Conservation (phyloP, 2,329 filamentous ascomycete species). For the Monilinia polystroma region DNA sequence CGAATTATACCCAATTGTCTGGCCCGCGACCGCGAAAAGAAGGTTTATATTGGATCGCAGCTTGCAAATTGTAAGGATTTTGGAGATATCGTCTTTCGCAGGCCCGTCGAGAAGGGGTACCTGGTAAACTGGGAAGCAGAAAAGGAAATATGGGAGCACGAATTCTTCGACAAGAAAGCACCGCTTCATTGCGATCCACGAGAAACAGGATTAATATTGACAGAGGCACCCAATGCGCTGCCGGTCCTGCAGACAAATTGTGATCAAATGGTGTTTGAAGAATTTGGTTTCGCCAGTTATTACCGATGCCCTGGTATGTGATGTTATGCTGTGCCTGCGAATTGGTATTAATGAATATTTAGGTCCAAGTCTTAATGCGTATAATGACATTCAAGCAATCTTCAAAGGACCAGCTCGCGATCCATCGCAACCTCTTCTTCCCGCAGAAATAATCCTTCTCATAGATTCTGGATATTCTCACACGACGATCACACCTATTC, state of each 20-base stretch:
- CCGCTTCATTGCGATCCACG: conserved; percentile 68
- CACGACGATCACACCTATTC: conserved; percentile 83
- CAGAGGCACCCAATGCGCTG: conserved; percentile 82
- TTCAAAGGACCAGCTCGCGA: conserved; percentile 60
- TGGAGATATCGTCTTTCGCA: conserved; percentile 80
- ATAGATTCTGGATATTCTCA: conserved; percentile 92
- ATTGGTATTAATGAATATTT: conserved; percentile 24
- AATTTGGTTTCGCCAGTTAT: conserved; percentile 90
- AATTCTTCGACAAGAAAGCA: conserved; percentile 73
- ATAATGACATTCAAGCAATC: conserved; percentile 71
- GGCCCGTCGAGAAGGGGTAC: conserved; percentile 92
- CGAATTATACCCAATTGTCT: conserved; percentile 83
- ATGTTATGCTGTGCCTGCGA: conserved; percentile 8
- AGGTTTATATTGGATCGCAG: conserved; percentile 77
- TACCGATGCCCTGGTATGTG: conserved; percentile 67
- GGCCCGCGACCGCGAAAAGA: conserved; percentile 75
- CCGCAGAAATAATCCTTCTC: conserved; percentile 79
- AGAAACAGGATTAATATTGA: conserved; percentile 79
- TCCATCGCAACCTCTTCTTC: conserved; percentile 47
- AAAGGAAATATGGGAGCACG: conserved; percentile 91
- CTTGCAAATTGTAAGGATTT: conserved; percentile 80
- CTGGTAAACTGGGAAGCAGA: conserved; percentile 96
- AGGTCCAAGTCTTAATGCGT: conserved; percentile 77
- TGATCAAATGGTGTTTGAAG: conserved; percentile 96
- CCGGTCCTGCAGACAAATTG: conserved; percentile 81